Conservation (phyloP, 73 alveolate genomes). For the Stentor coeruleus region DNA sequence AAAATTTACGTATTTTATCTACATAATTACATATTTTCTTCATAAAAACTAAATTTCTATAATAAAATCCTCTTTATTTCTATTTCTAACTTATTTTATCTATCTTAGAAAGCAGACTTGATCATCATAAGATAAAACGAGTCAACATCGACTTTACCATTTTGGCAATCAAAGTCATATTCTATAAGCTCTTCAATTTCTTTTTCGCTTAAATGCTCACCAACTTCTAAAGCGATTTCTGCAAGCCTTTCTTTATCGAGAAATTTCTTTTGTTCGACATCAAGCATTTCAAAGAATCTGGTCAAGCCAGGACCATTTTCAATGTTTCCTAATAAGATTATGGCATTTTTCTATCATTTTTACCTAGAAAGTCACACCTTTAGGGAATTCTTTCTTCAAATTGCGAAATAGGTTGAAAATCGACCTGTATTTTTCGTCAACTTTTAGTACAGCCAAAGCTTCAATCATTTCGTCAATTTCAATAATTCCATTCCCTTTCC, state of each 20-base stretch:
- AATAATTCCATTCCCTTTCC: slow-evolving; percentile 28
- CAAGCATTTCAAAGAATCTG: slow-evolving; percentile 49
- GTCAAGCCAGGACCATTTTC: slow-evolving; percentile 43
- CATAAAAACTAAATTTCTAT: too few relatives aligned
- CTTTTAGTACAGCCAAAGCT: slow-evolving; percentile 42
- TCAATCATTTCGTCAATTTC: slow-evolving; percentile 13
- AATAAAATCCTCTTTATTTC: too few relatives aligned
- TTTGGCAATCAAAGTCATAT: slow-evolving; percentile 47
- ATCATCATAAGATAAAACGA: too few relatives aligned
- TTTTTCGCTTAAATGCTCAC: slow-evolving; percentile 45
- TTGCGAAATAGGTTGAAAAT: slow-evolving; percentile 30
- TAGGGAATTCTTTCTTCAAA: slow-evolving; percentile 39
- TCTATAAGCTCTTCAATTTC: slow-evolving; percentile 52
- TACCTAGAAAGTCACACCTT: slow-evolving; percentile 57
- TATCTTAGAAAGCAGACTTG: too few relatives aligned
- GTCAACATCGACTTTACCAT: slow-evolving; percentile 64
- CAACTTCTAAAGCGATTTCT: slow-evolving; percentile 44
- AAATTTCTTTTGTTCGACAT: slow-evolving; percentile 50
- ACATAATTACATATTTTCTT: too few relatives aligned
- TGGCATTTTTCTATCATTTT: slow-evolving; percentile 49
- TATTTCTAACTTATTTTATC: too few relatives aligned
- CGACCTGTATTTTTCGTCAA: slow-evolving; percentile 30
- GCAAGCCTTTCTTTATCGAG: slow-evolving; percentile 41
- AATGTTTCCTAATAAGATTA: slow-evolving; percentile 35
- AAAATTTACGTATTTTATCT: too few relatives aligned